Evolutionary conservation across 2,329 filamentous ascomycete species (phyloP), one percentile per base, ranked within the genome.

Genomic region (Salinomyces thailandicus): DNA sequence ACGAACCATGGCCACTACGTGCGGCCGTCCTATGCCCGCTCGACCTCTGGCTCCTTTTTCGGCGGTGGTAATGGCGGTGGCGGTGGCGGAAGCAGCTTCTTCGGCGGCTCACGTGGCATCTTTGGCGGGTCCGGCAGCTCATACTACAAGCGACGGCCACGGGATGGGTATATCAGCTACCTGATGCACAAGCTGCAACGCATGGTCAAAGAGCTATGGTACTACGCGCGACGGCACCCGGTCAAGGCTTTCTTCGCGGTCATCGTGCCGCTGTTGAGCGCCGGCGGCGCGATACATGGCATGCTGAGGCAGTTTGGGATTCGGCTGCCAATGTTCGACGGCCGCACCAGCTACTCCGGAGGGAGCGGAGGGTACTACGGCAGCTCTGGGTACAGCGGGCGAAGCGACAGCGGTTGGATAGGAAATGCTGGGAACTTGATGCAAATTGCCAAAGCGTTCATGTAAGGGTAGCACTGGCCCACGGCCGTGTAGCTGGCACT

Each of bases 191-290:
- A 85, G 52, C 74, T 95, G 42, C 81, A 80, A 55, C 77, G 81
- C 29, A 74, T 94, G 44, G 65, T 94, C 39, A 81, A 81, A 53
- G 79, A 93, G 57, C 76, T 95, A 6, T 69, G 81, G 58, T 75
- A 79, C 58, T 93, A 89, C 63, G 81, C 84, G 52, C 81, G 84
- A 57, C 72, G 77, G 24, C 81, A 95, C 63, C 89, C 87, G 0
- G 64, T 85, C 55, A 93, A 93, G 64, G 83, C 93, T 32, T 83
- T 95, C 66, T 82, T 95, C 66, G 68, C 73, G 86, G 44, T 94
- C 44, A 73, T 95, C 52, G 77, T 95, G 73, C 89, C 89, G 7
- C 71, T 96, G 39, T 67, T 95, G 52, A 86, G 81, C 1, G 58
- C 57, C 7, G 85, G 85, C 35, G 89, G 89, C 19, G 81, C 84